Conservation (phyloP, 129 eudicot species). For the Flaveria sonorensis region DNA sequence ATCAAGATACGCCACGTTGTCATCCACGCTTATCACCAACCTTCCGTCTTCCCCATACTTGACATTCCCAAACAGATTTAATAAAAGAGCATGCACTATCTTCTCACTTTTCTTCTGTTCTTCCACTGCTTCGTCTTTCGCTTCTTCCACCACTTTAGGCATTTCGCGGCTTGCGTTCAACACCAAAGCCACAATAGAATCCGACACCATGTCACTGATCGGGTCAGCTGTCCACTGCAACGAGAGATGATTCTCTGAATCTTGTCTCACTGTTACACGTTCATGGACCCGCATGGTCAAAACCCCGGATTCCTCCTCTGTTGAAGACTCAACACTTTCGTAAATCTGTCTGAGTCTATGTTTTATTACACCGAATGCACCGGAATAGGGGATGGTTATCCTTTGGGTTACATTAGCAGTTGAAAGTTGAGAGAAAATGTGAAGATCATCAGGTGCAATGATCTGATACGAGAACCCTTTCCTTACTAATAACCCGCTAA, state of each 20-base stretch:
- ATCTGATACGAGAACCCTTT: slow-evolving; percentile 96
- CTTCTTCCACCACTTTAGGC: slow-evolving; percentile 75
- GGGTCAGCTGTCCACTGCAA: slow-evolving; percentile 93
- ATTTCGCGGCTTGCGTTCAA: slow-evolving; percentile 79
- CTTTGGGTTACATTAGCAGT: slow-evolving; percentile 82
- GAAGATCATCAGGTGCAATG: slow-evolving; percentile 90
- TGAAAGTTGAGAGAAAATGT: slow-evolving; percentile 81
- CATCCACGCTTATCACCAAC: slow-evolving; percentile 72
- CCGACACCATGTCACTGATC: slow-evolving; percentile 92
- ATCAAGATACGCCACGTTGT: slow-evolving; percentile 69
- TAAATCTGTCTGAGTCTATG: slow-evolving; percentile 83
- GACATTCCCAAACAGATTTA: slow-evolving; percentile 87
- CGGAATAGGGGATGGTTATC: slow-evolving; percentile 88
- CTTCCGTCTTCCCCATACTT: slow-evolving; percentile 73
- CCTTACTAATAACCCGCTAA: slow-evolving; percentile 79
- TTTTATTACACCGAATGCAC: slow-evolving; percentile 83
- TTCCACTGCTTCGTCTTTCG: slow-evolving; percentile 58
- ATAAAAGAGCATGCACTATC: slow-evolving; percentile 67
- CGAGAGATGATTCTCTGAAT: slow-evolving; percentile 80
- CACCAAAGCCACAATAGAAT: slow-evolving; percentile 89
- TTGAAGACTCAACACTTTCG: slow-evolving; percentile 69
- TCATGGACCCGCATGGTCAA: slow-evolving; percentile 74
- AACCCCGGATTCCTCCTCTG: slow-evolving; percentile 67
- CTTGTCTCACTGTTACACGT: slow-evolving; percentile 76
- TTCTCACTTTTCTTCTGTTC: slow-evolving; percentile 63